Conservation (phyloP, 2,329 filamentous ascomycete species). For the Aspergillus unguis region DNA sequence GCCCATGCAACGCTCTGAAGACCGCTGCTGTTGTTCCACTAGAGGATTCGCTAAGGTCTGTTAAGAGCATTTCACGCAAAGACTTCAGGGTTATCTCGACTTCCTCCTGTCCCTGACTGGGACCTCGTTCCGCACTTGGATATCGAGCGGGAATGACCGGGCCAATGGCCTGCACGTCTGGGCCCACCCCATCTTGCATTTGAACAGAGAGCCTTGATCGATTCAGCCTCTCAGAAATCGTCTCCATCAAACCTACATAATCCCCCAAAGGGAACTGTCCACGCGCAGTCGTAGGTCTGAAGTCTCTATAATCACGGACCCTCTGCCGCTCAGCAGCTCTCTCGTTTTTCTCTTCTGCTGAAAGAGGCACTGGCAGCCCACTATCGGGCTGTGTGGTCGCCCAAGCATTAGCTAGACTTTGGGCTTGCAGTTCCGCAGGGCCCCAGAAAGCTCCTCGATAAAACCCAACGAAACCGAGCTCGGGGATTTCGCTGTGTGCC, state of each 20-base stretch:
- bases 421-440: constrained; percentile 81
- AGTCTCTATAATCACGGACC: constrained; percentile 22
- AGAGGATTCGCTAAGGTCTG: constrained; percentile 42
- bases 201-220: constrained; percentile 43
- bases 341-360: constrained; percentile 20
- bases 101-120: constrained; percentile 13
- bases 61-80: constrained; percentile 34
- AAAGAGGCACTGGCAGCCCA: not conserved
- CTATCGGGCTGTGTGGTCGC: constrained; percentile 13
- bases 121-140: constrained; percentile 8
- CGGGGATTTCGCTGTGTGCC: constrained; percentile 58
- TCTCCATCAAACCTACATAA: constrained; percentile 71
- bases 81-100: constrained; percentile 43
- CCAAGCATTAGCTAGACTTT: constrained; percentile 64
- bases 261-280: constrained; percentile 80
- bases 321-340: constrained; percentile 23
- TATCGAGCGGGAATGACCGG: constrained; percentile 57
- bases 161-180: constrained; percentile 32
- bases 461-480: constrained; percentile 75
- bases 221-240: constrained; percentile 59
- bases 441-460: constrained; percentile 85
- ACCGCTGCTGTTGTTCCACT: constrained; percentile 63
- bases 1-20: constrained; percentile 67
- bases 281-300: constrained; percentile 32
- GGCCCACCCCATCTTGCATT: not conserved